These are phyloP conservation scores for Piper longum DNA, from an alignment of 164 flowering plant genomes.

Conservation along the genomic window DNA sequence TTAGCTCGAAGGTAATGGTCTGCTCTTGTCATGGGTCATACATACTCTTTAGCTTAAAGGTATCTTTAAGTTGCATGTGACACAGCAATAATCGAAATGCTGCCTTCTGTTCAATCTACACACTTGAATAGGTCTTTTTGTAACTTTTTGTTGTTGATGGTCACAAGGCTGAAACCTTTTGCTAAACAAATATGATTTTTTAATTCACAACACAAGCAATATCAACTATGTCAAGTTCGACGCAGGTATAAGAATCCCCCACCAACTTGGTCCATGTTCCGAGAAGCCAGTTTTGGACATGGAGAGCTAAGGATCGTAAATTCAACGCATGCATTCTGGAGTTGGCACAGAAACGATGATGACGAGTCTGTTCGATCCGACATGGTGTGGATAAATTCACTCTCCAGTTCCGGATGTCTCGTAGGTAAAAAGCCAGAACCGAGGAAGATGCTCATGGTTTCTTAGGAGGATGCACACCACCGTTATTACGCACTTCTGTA, in stretches of 20 bases:
- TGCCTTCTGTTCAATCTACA: too few species aligned
- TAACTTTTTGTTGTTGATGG: too few species aligned
- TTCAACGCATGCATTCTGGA: constrained; percentile 74
- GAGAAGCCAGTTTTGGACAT: constrained; percentile 98
- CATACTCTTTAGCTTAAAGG: background rate
- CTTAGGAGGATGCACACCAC: background rate
- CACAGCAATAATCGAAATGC: too few species aligned
- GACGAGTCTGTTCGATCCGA: constrained; percentile 78
- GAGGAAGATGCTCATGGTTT: background rate
- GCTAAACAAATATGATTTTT: background rate
- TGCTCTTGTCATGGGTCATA: too few species aligned
- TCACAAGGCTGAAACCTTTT: background rate
- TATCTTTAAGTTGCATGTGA: background rate
- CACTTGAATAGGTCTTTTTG: too few species aligned
- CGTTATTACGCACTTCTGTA: background rate
- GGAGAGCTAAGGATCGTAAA: constrained; percentile 75
- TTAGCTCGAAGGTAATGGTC: constrained; percentile 61
- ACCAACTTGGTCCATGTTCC: constrained; percentile 87
- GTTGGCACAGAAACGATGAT: constrained; percentile 94
- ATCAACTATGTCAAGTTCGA: background rate
- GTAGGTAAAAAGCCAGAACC: background rate
- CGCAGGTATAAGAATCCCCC: constrained; percentile 52
- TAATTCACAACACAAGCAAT: background rate
- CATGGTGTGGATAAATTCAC: constrained; percentile 66
- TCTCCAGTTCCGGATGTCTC: constrained; percentile 23